Evolutionary conservation across 78 protist genomes (phyloP).

Genomic region (Dictyostelium citrinum): DNA sequence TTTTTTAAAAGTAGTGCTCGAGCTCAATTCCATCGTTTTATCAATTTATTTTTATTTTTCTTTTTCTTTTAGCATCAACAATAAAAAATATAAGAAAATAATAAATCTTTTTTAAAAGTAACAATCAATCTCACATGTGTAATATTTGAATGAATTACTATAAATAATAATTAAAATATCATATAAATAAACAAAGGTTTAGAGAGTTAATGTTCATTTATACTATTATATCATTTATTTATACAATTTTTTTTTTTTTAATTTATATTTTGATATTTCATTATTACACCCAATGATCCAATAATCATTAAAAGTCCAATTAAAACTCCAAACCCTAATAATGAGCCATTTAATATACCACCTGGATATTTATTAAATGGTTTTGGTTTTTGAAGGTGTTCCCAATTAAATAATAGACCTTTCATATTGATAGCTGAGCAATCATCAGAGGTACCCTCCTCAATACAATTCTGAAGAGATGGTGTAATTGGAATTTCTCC

Average conservation of each 20-base stretch:
- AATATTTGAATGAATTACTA: too few relatives aligned
- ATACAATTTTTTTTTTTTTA: too few relatives aligned
- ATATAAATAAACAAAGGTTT: too few relatives aligned
- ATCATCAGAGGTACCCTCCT: neutral
- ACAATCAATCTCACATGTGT: too few relatives aligned
- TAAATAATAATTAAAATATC: too few relatives aligned
- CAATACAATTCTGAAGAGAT: neutral
- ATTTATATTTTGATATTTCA: conserved; percentile 16
- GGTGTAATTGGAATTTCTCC: neutral
- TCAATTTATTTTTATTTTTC: too few relatives aligned
- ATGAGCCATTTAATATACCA: neutral
- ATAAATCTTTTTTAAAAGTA: too few relatives aligned
- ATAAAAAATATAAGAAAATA: too few relatives aligned
- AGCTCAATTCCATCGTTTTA: neutral
- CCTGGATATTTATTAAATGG: conserved; percentile 31
- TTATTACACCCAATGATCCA: conserved; percentile 6
- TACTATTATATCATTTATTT: too few relatives aligned
- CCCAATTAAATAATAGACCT: neutral
- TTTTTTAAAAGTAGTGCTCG: neutral
- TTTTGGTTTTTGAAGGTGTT: neutral
- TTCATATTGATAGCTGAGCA: neutral
- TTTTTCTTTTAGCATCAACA: too few relatives aligned
- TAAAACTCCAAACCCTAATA: conserved; percentile 53
- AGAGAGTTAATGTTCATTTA: too few relatives aligned
- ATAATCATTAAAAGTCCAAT: neutral